These are phyloP conservation scores for Fusarium nanum DNA, from an alignment of 2,329 filamentous ascomycete species.

Conservation along the genomic window DNA sequence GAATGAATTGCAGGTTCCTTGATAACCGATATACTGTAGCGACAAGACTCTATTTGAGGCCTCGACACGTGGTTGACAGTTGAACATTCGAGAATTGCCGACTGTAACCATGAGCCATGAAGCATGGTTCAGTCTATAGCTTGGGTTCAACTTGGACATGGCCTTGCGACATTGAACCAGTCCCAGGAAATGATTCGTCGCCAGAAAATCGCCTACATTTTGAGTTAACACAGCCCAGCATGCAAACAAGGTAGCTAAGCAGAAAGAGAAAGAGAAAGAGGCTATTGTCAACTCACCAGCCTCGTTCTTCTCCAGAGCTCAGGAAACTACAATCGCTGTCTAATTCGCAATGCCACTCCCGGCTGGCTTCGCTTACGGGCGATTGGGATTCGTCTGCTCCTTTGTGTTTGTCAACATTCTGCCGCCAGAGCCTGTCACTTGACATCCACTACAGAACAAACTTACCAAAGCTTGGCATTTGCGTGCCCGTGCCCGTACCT, in stretches of 20 bases:
- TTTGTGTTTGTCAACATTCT: conserved; percentile 26
- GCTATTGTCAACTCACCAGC: conserved; percentile 72
- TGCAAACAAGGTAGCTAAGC: conserved; percentile 1
- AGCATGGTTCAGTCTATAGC: conserved; percentile 40
- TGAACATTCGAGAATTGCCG: conserved; percentile 1
- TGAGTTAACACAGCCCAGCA: conserved; percentile 30
- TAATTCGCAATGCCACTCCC: conserved; percentile 81
- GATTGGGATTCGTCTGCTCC: conserved; percentile 22
- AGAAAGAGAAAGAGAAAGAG: conserved; percentile 31
- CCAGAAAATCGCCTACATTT: conserved; percentile 61
- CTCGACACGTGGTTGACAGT: conserved; percentile 24
- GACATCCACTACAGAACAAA: conserved; percentile 20
- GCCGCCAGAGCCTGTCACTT: conserved; percentile 12
- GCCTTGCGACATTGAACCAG: conserved; percentile 52
- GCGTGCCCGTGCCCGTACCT: conserved; percentile 13
- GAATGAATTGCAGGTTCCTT: neutral
- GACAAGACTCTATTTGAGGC: neutral
- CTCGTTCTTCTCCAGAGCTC: conserved; percentile 82
- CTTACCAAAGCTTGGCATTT: conserved; percentile 24
- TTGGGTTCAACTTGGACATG: conserved; percentile 47
- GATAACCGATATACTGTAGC: neutral
- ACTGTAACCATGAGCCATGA: neutral
- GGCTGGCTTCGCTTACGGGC: conserved; percentile 15
- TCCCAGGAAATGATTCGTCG: conserved; percentile 65
- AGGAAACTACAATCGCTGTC: conserved; percentile 91